Conservation (phyloP, 2,329 filamentous ascomycete species). For the Botrytis pseudocinerea region DNA sequence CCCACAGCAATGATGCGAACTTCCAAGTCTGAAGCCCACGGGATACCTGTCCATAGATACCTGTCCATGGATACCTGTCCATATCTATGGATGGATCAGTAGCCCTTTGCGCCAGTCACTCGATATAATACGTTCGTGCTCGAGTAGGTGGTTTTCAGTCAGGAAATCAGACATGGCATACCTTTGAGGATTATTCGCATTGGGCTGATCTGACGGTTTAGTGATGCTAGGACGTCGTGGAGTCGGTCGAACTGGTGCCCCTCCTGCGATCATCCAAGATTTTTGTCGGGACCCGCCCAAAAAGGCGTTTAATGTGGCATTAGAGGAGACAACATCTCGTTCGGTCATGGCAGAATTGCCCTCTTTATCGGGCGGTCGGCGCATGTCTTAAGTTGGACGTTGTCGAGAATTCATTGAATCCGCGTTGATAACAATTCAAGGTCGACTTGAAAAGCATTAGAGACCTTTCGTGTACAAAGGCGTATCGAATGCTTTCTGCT, state of each 20-base stretch:
- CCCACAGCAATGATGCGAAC: neutral
- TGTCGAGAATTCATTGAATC: constrained; percentile 28
- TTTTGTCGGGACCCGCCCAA: constrained; percentile 40
- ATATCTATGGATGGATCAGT: neutral
- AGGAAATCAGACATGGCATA: constrained; percentile 18
- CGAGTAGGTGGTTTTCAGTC: neutral
- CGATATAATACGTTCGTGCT: neutral
- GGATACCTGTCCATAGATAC: neutral
- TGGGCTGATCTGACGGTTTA: constrained; percentile 27
- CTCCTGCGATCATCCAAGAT: constrained; percentile 41
- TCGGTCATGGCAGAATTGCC: constrained; percentile 32
- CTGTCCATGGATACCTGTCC: neutral
- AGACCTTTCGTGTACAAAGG: neutral
- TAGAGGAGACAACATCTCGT: constrained; percentile 40
- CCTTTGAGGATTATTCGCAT: constrained; percentile 27
- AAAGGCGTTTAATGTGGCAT: constrained; percentile 41
- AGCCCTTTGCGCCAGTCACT: neutral
- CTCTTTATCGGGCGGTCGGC: constrained; percentile 40
- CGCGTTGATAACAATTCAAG: constrained; percentile 22
- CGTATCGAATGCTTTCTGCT: constrained; percentile 1
- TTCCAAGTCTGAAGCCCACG: neutral
- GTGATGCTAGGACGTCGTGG: constrained; percentile 32
- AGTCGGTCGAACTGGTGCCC: constrained; percentile 37
- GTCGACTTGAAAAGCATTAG: constrained; percentile 21
- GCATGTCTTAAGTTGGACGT: constrained; percentile 35